These are phyloP conservation scores for Magnaporthiopsis incrustans DNA, from an alignment of 2,329 filamentous ascomycete species.

Conservation along the genomic window DNA sequence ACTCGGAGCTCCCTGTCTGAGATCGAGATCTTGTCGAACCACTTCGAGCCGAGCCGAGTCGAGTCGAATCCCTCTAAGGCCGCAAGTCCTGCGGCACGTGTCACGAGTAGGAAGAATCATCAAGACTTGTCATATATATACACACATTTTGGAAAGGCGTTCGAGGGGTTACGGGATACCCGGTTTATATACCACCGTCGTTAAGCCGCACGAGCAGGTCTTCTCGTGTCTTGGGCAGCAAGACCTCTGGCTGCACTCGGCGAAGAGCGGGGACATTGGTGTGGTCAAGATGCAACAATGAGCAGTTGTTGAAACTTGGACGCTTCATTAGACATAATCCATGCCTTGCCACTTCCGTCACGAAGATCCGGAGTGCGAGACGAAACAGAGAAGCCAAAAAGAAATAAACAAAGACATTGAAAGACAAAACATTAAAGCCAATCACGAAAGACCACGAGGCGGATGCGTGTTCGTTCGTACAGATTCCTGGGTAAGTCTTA, in stretches of 20 bases:
- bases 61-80: neutral
- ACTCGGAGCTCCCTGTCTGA: slow-evolving; percentile 71
- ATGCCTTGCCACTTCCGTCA: neutral
- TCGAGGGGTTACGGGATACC: slow-evolving; percentile 11
- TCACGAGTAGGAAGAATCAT: neutral
- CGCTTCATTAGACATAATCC: neutral
- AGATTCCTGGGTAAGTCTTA: neutral
- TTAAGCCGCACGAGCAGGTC: neutral
- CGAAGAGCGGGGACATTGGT: neutral
- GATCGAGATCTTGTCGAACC: neutral
- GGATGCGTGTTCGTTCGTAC: neutral
- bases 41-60: neutral
- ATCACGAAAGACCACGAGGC: neutral
- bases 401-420: neutral
- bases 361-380: neutral
- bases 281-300: neutral
- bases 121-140: slow-evolving; percentile 11
- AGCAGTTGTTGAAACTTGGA: neutral
- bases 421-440: neutral
- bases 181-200: slow-evolving; percentile 6
- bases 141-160: slow-evolving; percentile 8
- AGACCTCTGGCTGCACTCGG: neutral
- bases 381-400: neutral
- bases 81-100: neutral
- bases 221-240: neutral